Base-by-base conservation (phyloP, 352 stramenopile genomes). In the Globisporangium mamillatum region DNA sequence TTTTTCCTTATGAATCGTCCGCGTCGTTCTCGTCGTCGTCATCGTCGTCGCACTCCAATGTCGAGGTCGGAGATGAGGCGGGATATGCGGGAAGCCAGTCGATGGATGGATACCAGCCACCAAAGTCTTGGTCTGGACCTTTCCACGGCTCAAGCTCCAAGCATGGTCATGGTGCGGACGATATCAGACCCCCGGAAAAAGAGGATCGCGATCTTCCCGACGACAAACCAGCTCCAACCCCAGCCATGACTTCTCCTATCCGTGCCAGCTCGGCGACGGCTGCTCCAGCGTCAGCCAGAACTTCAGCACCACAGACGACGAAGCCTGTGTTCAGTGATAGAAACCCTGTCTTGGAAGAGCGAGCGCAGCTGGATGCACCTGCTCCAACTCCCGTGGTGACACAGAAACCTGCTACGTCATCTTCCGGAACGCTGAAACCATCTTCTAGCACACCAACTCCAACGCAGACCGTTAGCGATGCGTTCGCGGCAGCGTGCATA, bases 71-170 rank as follows among this genome's bases (percentile, higher is more conserved):
- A 55, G 24, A 63, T 32, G 58, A 60, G 14, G 55, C 55, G 14
- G 55, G 25, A 8, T 46, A 20, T 25, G 27, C 29, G 54, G 54
- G 27, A 41, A 29, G 24, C 24, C 54, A 41, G 25, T 60, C 54
- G 27, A 52, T 52, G 44, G 44, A 55, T 24, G n/a, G n/a, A 29
- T 3, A 20, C 8, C 8, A 16, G n/a, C 20, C 27, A 14, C 29
- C 55, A n/a, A 60, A 3, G 3, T 60, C 29, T n/a, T 60, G 27
- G 55, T 36, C 54, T 8, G 16, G 14, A 41, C 54, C 54, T n/a
- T 46, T 46, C 55, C 29, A 46, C 29, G 29, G 29, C 18, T 60
- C 55, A n/a, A 34, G 55, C 55, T 60, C 55, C 27, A 60, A 60
- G 55, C 55, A 46, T 22, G 18, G 55, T 12, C 32, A 27, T 18